Conservation (phyloP, 1,139 yeast species). For the Pneumocystis sp. region DNA sequence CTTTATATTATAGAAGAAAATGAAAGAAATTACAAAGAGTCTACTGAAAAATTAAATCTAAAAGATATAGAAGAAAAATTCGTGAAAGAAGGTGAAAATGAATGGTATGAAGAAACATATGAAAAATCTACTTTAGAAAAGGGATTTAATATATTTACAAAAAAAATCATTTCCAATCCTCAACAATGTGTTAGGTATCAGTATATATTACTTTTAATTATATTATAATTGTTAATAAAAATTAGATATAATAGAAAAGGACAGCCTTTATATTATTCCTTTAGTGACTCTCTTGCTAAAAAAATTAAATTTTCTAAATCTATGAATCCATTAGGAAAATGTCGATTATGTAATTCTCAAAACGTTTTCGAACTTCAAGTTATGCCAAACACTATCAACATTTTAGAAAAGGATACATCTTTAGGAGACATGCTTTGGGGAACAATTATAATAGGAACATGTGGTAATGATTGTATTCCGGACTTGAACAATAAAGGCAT, state of each 20-base stretch:
- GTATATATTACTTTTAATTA: conserved; percentile 27
- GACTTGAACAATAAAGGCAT: conserved; percentile 43
- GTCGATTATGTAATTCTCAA: conserved; percentile 3
- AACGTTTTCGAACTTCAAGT: conserved; percentile 73
- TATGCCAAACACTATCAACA: conserved; percentile 85
- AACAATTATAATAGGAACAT: conserved; percentile 73
- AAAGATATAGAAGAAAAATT: conserved; percentile 3
- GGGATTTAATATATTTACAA: conserved; percentile 63
- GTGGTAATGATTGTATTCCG: conserved; percentile 55
- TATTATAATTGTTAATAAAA: neutral
- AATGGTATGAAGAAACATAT: conserved; percentile 12
- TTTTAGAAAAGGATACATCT: conserved; percentile 41
- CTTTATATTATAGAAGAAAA: neutral
- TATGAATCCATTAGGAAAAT: neutral
- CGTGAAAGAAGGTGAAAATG: conserved; percentile 10
- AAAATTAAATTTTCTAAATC: neutral
- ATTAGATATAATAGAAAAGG: neutral
- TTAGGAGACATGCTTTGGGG: conserved; percentile 58
- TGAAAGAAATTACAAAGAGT: neutral
- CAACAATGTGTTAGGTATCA: conserved; percentile 76
- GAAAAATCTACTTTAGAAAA: conserved; percentile 33
- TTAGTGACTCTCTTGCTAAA: neutral
- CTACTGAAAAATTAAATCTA: neutral
- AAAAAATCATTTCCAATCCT: conserved; percentile 63
- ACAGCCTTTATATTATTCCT: neutral